These are phyloP conservation scores for Aspergillaceae sp. DNA, from an alignment of 2,329 filamentous ascomycete genomes.

Conservation along the genomic window DNA sequence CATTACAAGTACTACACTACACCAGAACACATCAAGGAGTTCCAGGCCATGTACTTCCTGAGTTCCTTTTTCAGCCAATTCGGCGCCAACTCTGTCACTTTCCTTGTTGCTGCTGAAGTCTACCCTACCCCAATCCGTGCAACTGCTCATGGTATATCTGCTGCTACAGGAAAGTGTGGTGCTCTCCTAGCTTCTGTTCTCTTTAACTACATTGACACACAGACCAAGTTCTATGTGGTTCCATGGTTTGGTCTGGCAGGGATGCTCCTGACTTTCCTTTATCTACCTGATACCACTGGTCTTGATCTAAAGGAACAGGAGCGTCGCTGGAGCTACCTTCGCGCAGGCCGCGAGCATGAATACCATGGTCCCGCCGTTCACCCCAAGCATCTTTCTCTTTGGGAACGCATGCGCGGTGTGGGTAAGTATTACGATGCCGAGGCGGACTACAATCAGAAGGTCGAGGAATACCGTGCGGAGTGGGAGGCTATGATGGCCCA, in stretches of 20 bases:
- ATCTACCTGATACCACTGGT: conserved; percentile 90
- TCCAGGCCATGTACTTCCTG: conserved; percentile 97
- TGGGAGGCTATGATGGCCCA: conserved; percentile 44
- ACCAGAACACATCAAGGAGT: conserved; percentile 64
- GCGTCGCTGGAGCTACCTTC: conserved; percentile 82
- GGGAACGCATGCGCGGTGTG: conserved; percentile 71
- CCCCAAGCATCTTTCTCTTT: conserved; percentile 75
- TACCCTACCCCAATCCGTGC: conserved; percentile 90
- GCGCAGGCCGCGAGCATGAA: conserved; percentile 63
- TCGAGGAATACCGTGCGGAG: conserved; percentile 66
- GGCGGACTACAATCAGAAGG: conserved; percentile 72
- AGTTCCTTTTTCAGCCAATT: conserved; percentile 99
- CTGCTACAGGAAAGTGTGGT: conserved; percentile 79
- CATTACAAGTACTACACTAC: conserved; percentile 74
- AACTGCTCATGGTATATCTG: conserved; percentile 90
- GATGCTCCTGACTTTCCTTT: conserved; percentile 72
- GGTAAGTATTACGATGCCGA: conserved; percentile 78
- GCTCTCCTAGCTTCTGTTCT: conserved; percentile 78
- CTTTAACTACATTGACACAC: conserved; percentile 87
- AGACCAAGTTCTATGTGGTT: conserved; percentile 81
- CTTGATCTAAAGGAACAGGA: conserved; percentile 97
- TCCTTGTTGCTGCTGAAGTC: conserved; percentile 93
- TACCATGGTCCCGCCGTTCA: conserved; percentile 94
- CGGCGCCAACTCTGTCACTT: conserved; percentile 90
- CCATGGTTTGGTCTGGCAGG: conserved; percentile 91